A percentile compares a stretch with the other conserved stretches of the same genome.
Evolutionary conservation across 257 asterid genomes (phyloP).

Genomic region (Marsdenia floribunda): DNA sequence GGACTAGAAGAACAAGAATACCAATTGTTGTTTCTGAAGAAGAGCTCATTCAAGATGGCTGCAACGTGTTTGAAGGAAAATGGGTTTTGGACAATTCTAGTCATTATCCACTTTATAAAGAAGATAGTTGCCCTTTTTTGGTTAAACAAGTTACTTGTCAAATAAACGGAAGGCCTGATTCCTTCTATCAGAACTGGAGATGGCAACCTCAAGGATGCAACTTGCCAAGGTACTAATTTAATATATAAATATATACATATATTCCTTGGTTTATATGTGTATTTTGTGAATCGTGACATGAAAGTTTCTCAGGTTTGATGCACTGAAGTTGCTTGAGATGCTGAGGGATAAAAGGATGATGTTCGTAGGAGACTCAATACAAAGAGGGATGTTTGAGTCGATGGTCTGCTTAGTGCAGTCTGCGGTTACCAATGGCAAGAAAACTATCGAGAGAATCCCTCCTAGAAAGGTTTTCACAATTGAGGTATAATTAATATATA

Average conservation of each 20-base stretch:
- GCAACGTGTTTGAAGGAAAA: slow-evolving; percentile 70
- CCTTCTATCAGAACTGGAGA: slow-evolving; percentile 78
- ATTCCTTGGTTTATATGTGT: no score
- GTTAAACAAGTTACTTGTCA: slow-evolving; percentile 80
- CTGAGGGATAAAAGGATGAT: slow-evolving; percentile 73
- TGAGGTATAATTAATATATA: slow-evolving; percentile 36
- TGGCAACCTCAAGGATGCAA: slow-evolving; percentile 82
- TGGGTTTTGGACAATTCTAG: slow-evolving; percentile 69
- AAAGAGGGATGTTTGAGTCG: slow-evolving; percentile 92
- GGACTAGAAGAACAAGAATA: slow-evolving; percentile 23
- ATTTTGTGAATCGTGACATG: no score
- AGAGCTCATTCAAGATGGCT: slow-evolving; percentile 55
- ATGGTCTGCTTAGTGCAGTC: slow-evolving; percentile 79
- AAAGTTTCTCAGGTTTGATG: slow-evolving; percentile 53
- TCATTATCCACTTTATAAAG: slow-evolving; percentile 54
- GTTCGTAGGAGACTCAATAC: slow-evolving; percentile 90
- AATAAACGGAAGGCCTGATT: slow-evolving; percentile 77
- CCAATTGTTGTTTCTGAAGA: slow-evolving; percentile 53
- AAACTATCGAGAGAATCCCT: slow-evolving; percentile 57
- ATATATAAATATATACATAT: no score
- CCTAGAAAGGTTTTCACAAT: slow-evolving; percentile 67
- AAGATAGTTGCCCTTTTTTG: slow-evolving; percentile 61
- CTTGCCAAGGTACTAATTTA: slow-evolving; percentile 57
- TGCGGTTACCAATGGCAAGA: slow-evolving; percentile 44
- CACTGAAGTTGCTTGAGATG: slow-evolving; percentile 66